phyloP scores from a whole-genome alignment of 371 early-diverging fungal genomes.

The Mucor sp. region DNA sequence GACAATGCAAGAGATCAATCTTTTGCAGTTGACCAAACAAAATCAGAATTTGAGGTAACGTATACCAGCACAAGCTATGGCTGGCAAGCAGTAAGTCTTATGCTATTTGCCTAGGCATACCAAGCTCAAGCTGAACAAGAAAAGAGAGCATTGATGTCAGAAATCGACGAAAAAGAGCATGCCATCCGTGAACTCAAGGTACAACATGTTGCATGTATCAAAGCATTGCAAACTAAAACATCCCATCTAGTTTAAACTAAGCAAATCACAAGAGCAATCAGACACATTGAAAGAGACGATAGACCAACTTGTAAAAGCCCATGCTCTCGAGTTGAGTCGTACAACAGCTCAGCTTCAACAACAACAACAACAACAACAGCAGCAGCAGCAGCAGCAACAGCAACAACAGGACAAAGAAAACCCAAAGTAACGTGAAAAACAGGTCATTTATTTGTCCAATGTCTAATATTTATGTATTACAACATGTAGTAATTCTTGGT shows the following conservation, averaged over 20 bases:
- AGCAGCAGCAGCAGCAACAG: conserved; percentile 5
- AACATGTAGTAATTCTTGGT: neutral
- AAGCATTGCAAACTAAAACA: neutral
- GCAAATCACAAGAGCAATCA: conserved; percentile 13
- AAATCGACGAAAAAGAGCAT: conserved; percentile 10
- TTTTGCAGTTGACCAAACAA: conserved; percentile 23
- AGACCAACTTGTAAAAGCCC: conserved; percentile 20
- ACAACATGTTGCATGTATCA: neutral
- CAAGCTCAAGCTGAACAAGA: conserved; percentile 10
- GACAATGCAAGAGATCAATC: conserved; percentile 28
- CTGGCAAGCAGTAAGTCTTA: too few species aligned
- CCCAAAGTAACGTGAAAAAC: conserved; percentile 6
- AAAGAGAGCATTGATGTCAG: neutral
- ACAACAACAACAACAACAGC: neutral
- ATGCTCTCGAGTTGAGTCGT: conserved; percentile 9
- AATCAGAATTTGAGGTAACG: conserved; percentile 17
- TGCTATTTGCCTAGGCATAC: neutral
- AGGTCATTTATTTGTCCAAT: conserved; percentile 2
- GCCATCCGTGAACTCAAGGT: conserved; percentile 12
- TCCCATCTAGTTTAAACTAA: neutral
- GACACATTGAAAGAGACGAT: conserved; percentile 12
- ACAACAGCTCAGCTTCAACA: neutral
- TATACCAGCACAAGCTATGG: too few species aligned
- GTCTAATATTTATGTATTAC: neutral
- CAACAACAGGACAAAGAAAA: conserved; percentile 6